Percentiles rank a stretch among this genome's conserved stretches.
These are phyloP conservation scores for Tuber umbilicatum DNA, from an alignment of 495 filamentous ascomycete genomes.

Conservation along the genomic window DNA sequence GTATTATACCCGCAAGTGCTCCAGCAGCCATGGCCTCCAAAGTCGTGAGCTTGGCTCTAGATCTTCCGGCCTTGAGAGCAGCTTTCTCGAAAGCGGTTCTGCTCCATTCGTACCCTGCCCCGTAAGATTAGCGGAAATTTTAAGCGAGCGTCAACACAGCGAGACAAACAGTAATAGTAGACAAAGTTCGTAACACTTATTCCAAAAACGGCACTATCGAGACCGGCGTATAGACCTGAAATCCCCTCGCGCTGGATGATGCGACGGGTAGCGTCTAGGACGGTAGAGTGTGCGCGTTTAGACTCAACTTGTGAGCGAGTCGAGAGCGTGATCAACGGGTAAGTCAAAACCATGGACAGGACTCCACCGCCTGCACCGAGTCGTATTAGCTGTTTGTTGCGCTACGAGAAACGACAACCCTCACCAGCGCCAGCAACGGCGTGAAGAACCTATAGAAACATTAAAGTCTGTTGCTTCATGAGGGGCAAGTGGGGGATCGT, in stretches of 20 bases:
- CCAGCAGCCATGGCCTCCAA: slow-evolving; percentile 89
- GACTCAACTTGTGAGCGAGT: slow-evolving; percentile 97
- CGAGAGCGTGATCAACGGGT: slow-evolving; percentile 94
- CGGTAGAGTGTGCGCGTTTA: slow-evolving; percentile 75
- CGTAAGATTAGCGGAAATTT: neutral
- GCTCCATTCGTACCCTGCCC: slow-evolving; percentile 84
- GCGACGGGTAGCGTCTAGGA: slow-evolving; percentile 70
- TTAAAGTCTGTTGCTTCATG: slow-evolving; percentile 8
- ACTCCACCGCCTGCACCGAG: slow-evolving; percentile 82
- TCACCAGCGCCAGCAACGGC: slow-evolving; percentile 40
- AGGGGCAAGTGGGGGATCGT: neutral
- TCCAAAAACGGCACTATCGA: slow-evolving; percentile 88
- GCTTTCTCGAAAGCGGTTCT: slow-evolving; percentile 80
- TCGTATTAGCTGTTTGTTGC: slow-evolving; percentile 86
- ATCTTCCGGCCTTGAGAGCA: slow-evolving; percentile 64
- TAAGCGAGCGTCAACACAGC: neutral
- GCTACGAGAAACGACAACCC: neutral
- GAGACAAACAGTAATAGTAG: slow-evolving; percentile 85
- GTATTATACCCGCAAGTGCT: slow-evolving; percentile 76
- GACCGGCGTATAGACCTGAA: slow-evolving; percentile 75
- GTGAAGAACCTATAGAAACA: slow-evolving; percentile 35
- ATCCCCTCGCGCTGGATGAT: slow-evolving; percentile 90
- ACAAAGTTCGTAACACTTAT: slow-evolving; percentile 99
- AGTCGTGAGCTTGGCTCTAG: slow-evolving; percentile 76
- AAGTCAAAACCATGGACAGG: slow-evolving; percentile 93